Evolutionary conservation across 768 basidiomycete genomes (phyloP).

Genomic region (Phylloporus sp.): DNA sequence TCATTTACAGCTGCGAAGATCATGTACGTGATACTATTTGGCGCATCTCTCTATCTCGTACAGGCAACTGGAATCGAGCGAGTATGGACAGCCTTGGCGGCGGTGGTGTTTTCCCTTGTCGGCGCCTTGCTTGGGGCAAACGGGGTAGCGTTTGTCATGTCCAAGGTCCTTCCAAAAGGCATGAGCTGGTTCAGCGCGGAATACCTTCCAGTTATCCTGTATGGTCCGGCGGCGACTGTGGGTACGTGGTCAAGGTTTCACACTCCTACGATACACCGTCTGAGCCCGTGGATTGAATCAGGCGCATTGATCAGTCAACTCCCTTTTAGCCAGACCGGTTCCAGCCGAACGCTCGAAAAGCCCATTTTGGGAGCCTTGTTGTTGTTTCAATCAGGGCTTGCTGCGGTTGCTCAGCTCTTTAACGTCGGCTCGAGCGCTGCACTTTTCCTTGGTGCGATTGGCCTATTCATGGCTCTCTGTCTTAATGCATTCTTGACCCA

Average conservation of each 20-base stretch:
- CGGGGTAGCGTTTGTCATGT: constrained; percentile 66
- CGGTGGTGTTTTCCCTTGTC: constrained; percentile 47
- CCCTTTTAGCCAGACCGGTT: constrained; percentile 34
- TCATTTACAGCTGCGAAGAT: constrained; percentile 68
- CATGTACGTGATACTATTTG: constrained; percentile 53
- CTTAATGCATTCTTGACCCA: constrained; percentile 43
- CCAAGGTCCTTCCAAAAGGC: constrained; percentile 52
- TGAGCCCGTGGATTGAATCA: constrained; percentile 25
- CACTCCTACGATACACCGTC: not conserved
- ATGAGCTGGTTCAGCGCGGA: constrained; percentile 88
- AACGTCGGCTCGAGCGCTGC: constrained; percentile 75
- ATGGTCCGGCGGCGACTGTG: constrained; percentile 68
- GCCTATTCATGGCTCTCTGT: constrained; percentile 54
- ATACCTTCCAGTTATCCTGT: constrained; percentile 60
- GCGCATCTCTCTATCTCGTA: constrained; percentile 44
- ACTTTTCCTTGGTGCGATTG: constrained; percentile 59
- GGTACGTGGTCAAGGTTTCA: constrained; percentile 42
- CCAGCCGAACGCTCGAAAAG: constrained; percentile 47
- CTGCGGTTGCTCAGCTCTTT: constrained; percentile 57
- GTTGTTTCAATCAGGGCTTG: constrained; percentile 54
- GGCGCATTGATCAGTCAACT: constrained; percentile 64
- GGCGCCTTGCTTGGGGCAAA: constrained; percentile 67
- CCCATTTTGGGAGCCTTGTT: constrained; percentile 58
- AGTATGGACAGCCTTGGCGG: constrained; percentile 40
- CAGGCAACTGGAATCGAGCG: constrained; percentile 28